Conservation (phyloP, 257 asterid species). For the Solanum clarkiae region DNA sequence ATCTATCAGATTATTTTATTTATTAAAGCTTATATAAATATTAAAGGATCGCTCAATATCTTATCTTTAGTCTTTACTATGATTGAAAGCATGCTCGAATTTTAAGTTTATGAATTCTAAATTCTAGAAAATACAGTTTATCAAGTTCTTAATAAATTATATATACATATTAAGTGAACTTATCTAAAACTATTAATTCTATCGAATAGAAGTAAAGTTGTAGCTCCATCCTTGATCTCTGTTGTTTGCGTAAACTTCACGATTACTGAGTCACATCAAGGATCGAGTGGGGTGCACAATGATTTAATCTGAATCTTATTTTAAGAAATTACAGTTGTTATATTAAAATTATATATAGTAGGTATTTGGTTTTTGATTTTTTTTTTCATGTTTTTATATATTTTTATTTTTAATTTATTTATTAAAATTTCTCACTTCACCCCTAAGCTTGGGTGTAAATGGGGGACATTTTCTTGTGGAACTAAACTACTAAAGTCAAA, state of each 20-base stretch:
- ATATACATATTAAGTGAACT: background rate
- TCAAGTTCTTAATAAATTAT: background rate
- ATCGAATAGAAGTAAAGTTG: background rate
- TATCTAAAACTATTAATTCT: background rate
- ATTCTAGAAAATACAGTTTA: rapidly evolving
- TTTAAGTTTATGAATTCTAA: background rate
- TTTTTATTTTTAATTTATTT: background rate
- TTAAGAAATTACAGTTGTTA: background rate
- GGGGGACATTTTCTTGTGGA: background rate
- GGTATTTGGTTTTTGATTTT: background rate
- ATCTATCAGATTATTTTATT: background rate
- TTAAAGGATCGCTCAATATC: no score
- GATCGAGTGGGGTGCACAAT: background rate
- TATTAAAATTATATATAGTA: background rate
- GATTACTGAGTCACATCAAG: background rate
- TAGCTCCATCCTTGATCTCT: background rate
- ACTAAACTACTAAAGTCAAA: background rate
- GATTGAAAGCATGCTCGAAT: rapidly evolving
- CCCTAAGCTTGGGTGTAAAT: rapidly evolving
- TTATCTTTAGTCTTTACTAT: background rate
- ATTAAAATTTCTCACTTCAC: background rate
- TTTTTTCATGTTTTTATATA: background rate
- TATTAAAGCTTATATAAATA: background rate
- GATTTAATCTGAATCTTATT: no score
- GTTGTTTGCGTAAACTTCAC: background rate